Evolutionary conservation across 176 grass and related monocot species (phyloP).

Genomic region (Ensete glaucum): DNA sequence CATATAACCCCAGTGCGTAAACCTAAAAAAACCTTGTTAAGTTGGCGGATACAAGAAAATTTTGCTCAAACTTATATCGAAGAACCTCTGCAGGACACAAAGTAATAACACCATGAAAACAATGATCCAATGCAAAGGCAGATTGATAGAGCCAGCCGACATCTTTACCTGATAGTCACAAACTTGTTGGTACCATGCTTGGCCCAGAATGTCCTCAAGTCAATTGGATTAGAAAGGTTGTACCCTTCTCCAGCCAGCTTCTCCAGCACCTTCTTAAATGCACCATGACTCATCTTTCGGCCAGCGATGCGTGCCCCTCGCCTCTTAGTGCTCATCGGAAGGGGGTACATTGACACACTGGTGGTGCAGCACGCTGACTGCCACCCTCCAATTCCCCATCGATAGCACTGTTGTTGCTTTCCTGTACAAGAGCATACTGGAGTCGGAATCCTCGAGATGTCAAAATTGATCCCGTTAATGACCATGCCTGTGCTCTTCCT

Average conservation of each 20-base stretch:
- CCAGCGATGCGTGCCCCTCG: conserved; percentile 16
- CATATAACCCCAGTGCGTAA: not conserved
- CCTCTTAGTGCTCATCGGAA: conserved; percentile 13
- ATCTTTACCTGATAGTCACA: conserved; percentile 19
- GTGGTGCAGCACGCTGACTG: conserved; percentile 20
- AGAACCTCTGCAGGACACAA: not conserved
- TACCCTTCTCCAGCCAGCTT: conserved; percentile 16
- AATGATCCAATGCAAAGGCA: not conserved
- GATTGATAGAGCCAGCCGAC: not conserved
- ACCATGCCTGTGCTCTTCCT: conserved; percentile 11
- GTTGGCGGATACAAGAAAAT: not conserved
- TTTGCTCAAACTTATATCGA: not conserved
- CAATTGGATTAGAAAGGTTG: conserved; percentile 18
- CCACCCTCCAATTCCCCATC: conserved; percentile 18
- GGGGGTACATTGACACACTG: conserved; percentile 5
- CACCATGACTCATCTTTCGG: conserved; percentile 14
- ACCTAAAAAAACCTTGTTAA: not conserved
- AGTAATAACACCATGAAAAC: not conserved
- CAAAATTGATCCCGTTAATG: conserved; percentile 19
- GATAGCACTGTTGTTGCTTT: conserved; percentile 5
- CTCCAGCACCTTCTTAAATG: conserved; percentile 17
- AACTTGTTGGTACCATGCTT: conserved; percentile 26
- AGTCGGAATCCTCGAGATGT: conserved; percentile 10
- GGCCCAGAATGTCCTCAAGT: conserved; percentile 18
- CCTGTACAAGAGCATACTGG: conserved; percentile 19